These are phyloP conservation scores for Sideroxylon spinosum DNA, from an alignment of 179 eudicot genomes.

Conservation along the genomic window DNA sequence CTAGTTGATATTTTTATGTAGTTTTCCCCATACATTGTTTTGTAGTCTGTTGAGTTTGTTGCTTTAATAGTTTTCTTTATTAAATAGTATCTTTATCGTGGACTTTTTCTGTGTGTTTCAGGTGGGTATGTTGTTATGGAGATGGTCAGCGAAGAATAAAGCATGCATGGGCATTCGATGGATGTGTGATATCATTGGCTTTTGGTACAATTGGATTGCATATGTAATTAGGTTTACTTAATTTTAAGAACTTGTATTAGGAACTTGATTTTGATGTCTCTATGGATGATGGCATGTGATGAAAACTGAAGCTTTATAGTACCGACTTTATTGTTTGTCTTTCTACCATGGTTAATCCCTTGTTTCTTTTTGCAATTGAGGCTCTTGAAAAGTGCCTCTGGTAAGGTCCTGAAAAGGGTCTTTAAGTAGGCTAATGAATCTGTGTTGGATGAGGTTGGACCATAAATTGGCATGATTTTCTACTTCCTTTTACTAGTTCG, in stretches of 20 bases:
- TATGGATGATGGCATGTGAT: slow-evolving; percentile 19
- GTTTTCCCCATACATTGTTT: background rate
- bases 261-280: slow-evolving; percentile 14
- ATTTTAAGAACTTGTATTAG: background rate
- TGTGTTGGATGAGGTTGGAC: too few relatives aligned
- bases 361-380: too few relatives aligned
- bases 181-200: slow-evolving; percentile 16
- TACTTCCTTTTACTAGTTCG: too few relatives aligned
- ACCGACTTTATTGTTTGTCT: slow-evolving; percentile 8
- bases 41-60: background rate
- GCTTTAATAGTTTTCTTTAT: background rate
- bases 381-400: too few relatives aligned
- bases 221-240: background rate
- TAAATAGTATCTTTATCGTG: background rate
- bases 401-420: too few relatives aligned
- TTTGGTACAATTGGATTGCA: slow-evolving; percentile 10
- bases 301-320: background rate
- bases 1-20: background rate
- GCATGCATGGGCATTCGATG: slow-evolving; percentile 17
- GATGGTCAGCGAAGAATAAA: slow-evolving; percentile 12
- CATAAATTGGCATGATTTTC: too few relatives aligned
- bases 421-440: too few relatives aligned
- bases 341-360: too few relatives aligned
- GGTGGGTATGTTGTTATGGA: slow-evolving; percentile 15
- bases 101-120: slow-evolving; percentile 13